Percentiles rank a stretch among this genome's conserved stretches.
phyloP scores from a whole-genome alignment of 2,329 filamentous ascomycete species.

The Beauveria varroae region DNA sequence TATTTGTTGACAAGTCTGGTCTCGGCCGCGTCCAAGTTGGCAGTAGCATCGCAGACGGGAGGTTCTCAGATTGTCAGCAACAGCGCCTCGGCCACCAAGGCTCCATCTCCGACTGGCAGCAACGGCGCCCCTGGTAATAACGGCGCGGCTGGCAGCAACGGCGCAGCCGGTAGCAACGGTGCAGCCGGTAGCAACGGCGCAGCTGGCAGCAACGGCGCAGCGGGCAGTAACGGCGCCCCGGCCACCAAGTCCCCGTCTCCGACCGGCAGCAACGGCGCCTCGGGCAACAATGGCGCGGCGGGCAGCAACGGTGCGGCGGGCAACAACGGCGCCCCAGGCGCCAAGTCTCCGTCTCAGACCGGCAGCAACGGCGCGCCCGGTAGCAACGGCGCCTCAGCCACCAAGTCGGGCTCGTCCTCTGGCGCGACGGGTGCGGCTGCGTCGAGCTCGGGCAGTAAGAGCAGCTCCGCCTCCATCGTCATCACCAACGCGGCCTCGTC shows the following conservation, averaged over 20 bases:
- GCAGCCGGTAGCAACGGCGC: too few species aligned
- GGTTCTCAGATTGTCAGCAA: not conserved
- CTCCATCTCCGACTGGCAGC: not conserved
- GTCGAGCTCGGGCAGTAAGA: not conserved
- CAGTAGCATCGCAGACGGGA: not conserved
- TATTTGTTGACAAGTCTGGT: too few species aligned
- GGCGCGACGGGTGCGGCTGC: not conserved
- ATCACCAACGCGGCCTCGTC: not conserved
- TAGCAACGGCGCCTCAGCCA: not conserved
- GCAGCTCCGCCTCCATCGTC: not conserved
- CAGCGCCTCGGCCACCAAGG: not conserved
- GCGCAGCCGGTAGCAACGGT: accelerated
- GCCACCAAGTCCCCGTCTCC: not conserved
- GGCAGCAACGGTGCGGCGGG: not conserved
- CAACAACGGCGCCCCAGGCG: too few species aligned
- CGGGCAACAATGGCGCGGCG: not conserved
- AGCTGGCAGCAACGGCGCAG: too few species aligned
- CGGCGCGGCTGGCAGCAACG: too few species aligned
- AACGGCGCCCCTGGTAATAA: not conserved
- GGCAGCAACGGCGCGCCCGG: not conserved
- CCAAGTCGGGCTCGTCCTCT: not conserved
- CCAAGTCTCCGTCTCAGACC: not conserved
- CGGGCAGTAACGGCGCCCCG: too few species aligned
- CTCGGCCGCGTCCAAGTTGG: not conserved
- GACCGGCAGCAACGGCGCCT: not conserved